Evolutionary conservation across 2,329 filamentous ascomycete genomes (phyloP).

Genomic region (Paraconiothyrium brasiliense): DNA sequence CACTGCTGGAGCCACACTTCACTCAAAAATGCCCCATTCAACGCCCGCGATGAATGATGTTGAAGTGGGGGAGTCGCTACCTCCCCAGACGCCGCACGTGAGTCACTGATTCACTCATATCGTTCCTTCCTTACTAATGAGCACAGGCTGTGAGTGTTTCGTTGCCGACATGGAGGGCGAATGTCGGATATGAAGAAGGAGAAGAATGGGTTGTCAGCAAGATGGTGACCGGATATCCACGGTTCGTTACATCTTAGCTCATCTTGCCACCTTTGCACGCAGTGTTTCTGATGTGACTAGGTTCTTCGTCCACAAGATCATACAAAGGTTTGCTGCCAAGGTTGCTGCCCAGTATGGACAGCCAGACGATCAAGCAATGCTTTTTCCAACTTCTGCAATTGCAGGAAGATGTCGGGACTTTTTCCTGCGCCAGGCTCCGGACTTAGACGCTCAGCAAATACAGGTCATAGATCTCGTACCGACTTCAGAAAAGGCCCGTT

Average conservation of each 20-base stretch:
- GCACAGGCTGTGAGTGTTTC: constrained; percentile 92
- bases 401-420: constrained; percentile 81
- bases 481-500: constrained; percentile 62
- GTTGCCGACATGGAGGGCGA: constrained; percentile 89
- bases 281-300: constrained; percentile 54
- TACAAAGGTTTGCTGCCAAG: constrained; percentile 75
- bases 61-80: constrained; percentile 51
- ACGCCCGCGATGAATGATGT: constrained; percentile 45
- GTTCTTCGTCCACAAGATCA: constrained; percentile 90
- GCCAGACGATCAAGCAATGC: constrained; percentile 74
- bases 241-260: constrained; percentile 58
- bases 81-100: constrained; percentile 52
- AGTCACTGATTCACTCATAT: constrained; percentile 31
- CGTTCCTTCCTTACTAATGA: constrained; percentile 26
- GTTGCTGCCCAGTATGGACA: constrained; percentile 72
- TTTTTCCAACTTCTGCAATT: constrained; percentile 78
- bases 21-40: constrained; percentile 31
- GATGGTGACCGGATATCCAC: constrained; percentile 91
- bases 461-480: constrained; percentile 71
- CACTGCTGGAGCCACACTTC: background rate
- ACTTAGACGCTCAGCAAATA: constrained; percentile 60
- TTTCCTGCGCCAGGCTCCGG: constrained; percentile 67
- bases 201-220: constrained; percentile 83
- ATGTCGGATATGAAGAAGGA: constrained; percentile 93
- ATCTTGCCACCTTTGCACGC: background rate